These are phyloP conservation scores for Phragmites australis DNA, from an alignment of 176 grass and related monocot species.

Conservation along the genomic window DNA sequence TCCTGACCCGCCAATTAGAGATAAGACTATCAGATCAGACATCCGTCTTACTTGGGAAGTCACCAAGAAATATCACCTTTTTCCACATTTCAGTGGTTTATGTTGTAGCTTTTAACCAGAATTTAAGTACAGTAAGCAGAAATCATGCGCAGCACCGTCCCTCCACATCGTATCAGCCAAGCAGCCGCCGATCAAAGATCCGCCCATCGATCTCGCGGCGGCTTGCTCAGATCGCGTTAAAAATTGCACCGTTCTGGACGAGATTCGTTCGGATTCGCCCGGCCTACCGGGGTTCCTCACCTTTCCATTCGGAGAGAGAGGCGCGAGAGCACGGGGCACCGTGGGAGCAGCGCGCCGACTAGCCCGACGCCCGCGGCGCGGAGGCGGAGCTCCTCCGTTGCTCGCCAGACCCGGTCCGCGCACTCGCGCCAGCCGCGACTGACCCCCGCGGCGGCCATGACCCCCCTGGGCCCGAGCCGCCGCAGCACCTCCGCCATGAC, in stretches of 20 bases:
- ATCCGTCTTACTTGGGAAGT: neutral
- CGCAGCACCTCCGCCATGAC: constrained; percentile 48
- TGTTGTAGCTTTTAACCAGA: neutral
- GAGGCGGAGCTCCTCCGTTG: constrained; percentile 77
- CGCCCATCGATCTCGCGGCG: constrained; percentile 1
- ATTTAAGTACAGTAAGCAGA: neutral
- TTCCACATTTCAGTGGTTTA: neutral
- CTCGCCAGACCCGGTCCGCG: constrained; percentile 65
- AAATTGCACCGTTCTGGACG: neutral
- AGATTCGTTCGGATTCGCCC: constrained; percentile 22
- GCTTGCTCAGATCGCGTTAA: constrained; percentile 16
- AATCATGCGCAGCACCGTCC: neutral
- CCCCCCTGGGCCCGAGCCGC: constrained; percentile 46
- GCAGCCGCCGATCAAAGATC: constrained; percentile 14
- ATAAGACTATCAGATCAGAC: neutral
- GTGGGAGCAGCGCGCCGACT: constrained; percentile 63
- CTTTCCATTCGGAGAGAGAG: constrained; percentile 77
- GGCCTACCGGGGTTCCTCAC: constrained; percentile 38
- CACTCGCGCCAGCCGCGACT: constrained; percentile 81
- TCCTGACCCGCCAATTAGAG: neutral
- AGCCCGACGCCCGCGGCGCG: constrained; percentile 43
- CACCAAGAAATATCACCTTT: constrained; percentile 4
- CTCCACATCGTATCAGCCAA: neutral
- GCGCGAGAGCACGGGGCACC: constrained; percentile 53
- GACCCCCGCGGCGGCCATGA: constrained; percentile 58